These are phyloP conservation scores for Berkeleyomyces rouxiae DNA, from an alignment of 2,329 filamentous ascomycete species.

Conservation along the genomic window DNA sequence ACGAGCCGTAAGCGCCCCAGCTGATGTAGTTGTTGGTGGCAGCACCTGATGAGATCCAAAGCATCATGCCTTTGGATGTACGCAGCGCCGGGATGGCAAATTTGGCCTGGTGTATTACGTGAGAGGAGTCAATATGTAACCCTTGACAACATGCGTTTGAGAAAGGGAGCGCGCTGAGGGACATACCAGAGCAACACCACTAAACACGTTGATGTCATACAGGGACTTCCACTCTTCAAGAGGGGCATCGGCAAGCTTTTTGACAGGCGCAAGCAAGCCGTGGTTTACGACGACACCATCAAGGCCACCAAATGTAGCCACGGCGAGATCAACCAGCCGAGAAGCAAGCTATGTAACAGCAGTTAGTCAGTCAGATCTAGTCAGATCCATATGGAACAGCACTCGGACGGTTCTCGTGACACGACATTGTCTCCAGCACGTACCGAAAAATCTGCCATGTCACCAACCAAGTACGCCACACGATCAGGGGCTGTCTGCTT, in stretches of 20 bases:
- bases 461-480: constrained; percentile 39
- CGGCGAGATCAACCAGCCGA: constrained; percentile 47
- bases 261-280: constrained; percentile 60
- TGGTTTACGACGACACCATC: constrained; percentile 84
- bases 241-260: constrained; percentile 49
- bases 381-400: too few species aligned
- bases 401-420: background rate
- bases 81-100: constrained; percentile 54
- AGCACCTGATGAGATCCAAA: constrained; percentile 71
- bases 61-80: constrained; percentile 48
- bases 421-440: constrained; percentile 8
- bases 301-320: constrained; percentile 51
- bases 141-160: background rate
- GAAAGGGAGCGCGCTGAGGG: background rate
- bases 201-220: constrained; percentile 81
- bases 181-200: constrained; percentile 58
- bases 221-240: constrained; percentile 55
- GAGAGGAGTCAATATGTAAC: background rate
- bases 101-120: constrained; percentile 38
- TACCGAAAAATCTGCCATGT: constrained; percentile 37
- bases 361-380: background rate
- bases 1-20: constrained; percentile 70
- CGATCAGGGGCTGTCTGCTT: constrained; percentile 34
- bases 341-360: constrained; percentile 20
- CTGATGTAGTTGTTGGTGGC: constrained; percentile 46